These are phyloP conservation scores for Laburnicola sp. DNA, from an alignment of 2,329 filamentous ascomycete species.

Conservation along the genomic window DNA sequence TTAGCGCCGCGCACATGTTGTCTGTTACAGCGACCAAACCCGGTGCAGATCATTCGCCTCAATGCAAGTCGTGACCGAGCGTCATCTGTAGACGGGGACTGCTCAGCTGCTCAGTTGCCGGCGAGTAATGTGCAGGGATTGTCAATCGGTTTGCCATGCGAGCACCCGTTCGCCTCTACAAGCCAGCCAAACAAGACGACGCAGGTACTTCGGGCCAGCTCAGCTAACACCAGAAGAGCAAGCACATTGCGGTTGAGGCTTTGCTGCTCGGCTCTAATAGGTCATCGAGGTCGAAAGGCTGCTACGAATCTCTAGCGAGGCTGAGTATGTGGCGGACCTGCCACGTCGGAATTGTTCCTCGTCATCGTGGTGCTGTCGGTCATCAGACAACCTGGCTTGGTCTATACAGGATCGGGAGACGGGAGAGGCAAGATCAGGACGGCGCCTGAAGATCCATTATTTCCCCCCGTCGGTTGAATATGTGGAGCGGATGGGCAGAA, in stretches of 20 bases:
- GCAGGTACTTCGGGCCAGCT: constrained; percentile 28
- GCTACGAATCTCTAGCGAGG: constrained; percentile 16
- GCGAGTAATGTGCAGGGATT: constrained; percentile 7
- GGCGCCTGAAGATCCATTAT: background rate
- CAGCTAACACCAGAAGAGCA: constrained; percentile 34
- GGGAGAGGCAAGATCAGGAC: background rate
- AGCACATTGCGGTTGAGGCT: constrained; percentile 18
- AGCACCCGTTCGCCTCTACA: constrained; percentile 34
- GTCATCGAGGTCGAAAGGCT: constrained; percentile 7
- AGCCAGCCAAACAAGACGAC: constrained; percentile 34
- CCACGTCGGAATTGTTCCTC: constrained; percentile 21
- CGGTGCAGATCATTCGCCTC: too few species aligned
- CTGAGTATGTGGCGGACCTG: constrained; percentile 28
- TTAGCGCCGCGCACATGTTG: too few species aligned
- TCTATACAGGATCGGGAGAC: background rate
- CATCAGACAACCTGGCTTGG: background rate
- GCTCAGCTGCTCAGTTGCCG: constrained; percentile 13
- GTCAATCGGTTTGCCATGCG: constrained; percentile 32
- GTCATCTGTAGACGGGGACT: background rate
- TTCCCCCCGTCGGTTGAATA: background rate
- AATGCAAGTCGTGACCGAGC: too few species aligned
- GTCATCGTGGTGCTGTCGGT: constrained; percentile 20
- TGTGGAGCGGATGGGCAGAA: too few species aligned
- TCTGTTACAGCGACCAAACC: too few species aligned
- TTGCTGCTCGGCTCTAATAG: constrained; percentile 18